phyloP scores from a whole-genome alignment of 2,329 filamentous ascomycete genomes.

The Aureobasidium mangrovei region DNA sequence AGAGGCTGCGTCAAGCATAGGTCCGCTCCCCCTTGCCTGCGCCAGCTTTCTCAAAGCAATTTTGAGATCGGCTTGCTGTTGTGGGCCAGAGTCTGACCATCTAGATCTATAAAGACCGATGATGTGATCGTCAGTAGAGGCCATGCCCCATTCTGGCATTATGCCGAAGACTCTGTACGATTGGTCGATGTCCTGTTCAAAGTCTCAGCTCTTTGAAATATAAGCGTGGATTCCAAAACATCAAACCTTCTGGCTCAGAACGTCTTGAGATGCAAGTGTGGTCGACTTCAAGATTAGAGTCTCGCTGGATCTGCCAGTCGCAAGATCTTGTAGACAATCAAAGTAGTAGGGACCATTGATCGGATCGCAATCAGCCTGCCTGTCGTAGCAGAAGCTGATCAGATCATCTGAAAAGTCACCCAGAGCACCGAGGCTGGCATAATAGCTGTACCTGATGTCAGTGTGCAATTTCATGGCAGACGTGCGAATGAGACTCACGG shows the following conservation, averaged over 20 bases:
- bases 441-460: conserved; percentile 34
- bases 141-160: conserved; percentile 33
- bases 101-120: conserved; percentile 53
- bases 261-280: conserved; percentile 49
- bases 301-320: conserved; percentile 46
- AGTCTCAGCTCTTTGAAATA: background rate
- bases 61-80: conserved; percentile 42
- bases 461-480: background rate
- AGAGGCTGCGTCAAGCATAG: conserved; percentile 50
- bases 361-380: conserved; percentile 50
- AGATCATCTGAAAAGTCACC: conserved; percentile 54
- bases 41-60: conserved; percentile 53
- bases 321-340: conserved; percentile 54
- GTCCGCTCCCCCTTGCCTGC: conserved; percentile 46
- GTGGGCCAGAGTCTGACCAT: conserved; percentile 5
- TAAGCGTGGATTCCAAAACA: conserved; percentile 16
- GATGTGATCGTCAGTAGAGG: conserved; percentile 47
- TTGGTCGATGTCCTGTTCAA: conserved; percentile 39
- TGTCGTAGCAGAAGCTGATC: conserved; percentile 54
- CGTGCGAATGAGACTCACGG: conserved; percentile 25
- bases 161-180: conserved; percentile 55
- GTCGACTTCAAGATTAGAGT: conserved; percentile 50
- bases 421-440: conserved; percentile 54
- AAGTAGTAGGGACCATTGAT: conserved; percentile 52
- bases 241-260: conserved; percentile 38